Base-by-base conservation (phyloP, 257 asterid species). In the Nicotiana noctiflora region DNA sequence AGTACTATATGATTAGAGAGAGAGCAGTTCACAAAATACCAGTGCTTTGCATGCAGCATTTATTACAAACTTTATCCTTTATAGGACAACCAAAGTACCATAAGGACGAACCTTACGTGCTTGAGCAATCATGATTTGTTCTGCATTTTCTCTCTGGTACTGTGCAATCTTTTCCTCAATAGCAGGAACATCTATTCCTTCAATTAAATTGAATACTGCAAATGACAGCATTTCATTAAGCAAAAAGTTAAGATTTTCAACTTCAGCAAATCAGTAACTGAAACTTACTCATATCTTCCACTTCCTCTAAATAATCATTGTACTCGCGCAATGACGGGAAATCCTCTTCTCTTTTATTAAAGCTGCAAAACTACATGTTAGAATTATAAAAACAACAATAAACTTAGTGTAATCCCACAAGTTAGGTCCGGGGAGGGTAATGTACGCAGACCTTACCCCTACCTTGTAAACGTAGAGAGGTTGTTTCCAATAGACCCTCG, bases 281-380 rank as follows among this genome's bases (percentile, higher is more conserved):
- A 79, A 0, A 86, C 98, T 84, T 89, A 95, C 99, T 84, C 98
- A 96, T 94, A 81, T 96, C 97, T 90, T 96, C 99, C 76, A 96
- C 97, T 88, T 95, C 98, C 87, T 95, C 99, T 87, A 95, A 85
- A 88, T 93, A 95, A 86, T 93, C 99, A 82, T 95, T 92, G 85
- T 86, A 95, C 44, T 95, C 99, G 89, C 80, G 90, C 79, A 91
- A 87, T 2, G 96, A 90, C 9, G 91, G 82, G 80, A 95, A 93
- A 83, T 93, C 98, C 66, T 96, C 99, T 77, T 91, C 97, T 86
- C 93, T 88, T 87, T 90, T 96, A 80, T 93, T 93, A 75, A 86
- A 95, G 85, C 98, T 95, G 92, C 46, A 37, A 29, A 78, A 29
- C 76, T 6, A 32, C 64, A 40, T 74, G 49, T 40, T 40, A 40